These are phyloP conservation scores for Tricholoma terreum DNA, from an alignment of 768 basidiomycete species.

Conservation along the genomic window DNA sequence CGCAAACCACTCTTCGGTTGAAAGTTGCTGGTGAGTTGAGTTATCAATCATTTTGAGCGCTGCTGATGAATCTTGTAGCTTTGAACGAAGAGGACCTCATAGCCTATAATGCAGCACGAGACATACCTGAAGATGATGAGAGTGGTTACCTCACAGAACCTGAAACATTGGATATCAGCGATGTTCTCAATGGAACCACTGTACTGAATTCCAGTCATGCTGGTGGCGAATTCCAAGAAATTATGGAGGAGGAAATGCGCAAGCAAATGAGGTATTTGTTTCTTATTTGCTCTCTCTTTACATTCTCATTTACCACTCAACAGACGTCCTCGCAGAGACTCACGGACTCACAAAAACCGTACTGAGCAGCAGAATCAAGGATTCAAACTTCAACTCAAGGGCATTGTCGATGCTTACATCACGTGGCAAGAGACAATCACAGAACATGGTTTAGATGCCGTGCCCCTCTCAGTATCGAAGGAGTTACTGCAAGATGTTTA, in stretches of 20 bases:
- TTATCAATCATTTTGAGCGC: background rate
- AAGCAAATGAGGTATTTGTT: background rate
- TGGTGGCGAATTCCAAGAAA: constrained; percentile 4
- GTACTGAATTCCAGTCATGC: constrained; percentile 3
- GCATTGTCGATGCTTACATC: constrained; percentile 9
- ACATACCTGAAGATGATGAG: background rate
- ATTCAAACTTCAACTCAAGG: constrained; percentile 4
- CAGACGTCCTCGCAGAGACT: background rate
- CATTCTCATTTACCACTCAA: too few relatives aligned
- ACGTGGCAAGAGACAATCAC: constrained; percentile 6
- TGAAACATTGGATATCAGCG: background rate
- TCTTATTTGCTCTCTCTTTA: too few relatives aligned
- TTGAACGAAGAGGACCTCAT: background rate
- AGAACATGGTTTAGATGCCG: background rate
- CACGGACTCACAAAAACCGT: background rate
- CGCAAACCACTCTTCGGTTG: background rate
- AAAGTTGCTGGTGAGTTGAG: background rate
- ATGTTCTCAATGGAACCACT: background rate
- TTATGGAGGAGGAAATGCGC: constrained; percentile 1
- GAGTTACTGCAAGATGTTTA: background rate
- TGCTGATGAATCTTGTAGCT: background rate
- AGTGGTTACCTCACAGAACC: background rate
- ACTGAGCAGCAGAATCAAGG: background rate
- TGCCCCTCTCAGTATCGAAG: too few relatives aligned
- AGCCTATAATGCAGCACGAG: background rate